Percentiles rank a stretch among this genome's conserved stretches.
Evolutionary conservation across 2,329 filamentous ascomycete species (phyloP).

Genomic region (Chaetomiaceae sp.): DNA sequence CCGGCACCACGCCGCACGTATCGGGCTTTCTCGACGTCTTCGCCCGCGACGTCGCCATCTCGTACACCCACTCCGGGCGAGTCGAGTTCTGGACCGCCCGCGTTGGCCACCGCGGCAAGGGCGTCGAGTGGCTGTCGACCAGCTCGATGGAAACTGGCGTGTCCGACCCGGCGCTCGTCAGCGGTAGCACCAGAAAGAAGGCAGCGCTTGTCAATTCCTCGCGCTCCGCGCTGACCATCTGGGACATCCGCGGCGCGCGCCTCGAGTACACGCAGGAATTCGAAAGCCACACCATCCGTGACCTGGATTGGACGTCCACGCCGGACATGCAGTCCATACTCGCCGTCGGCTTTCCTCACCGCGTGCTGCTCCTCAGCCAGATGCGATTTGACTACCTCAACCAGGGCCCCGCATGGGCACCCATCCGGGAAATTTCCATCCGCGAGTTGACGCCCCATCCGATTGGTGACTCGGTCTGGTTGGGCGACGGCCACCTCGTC

Average conservation of each 20-base stretch:
- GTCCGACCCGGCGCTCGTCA: slow-evolving; percentile 67
- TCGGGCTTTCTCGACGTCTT: slow-evolving; percentile 83
- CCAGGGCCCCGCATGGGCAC: slow-evolving; percentile 82
- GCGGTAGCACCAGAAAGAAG: slow-evolving; percentile 82
- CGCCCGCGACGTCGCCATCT: slow-evolving; percentile 78
- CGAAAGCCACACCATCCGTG: slow-evolving; percentile 70
- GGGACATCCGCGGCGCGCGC: slow-evolving; percentile 78
- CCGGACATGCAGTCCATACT: slow-evolving; percentile 84
- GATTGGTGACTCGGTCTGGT: slow-evolving; percentile 90
- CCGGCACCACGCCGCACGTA: slow-evolving; percentile 64
- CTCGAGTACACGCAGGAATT: slow-evolving; percentile 78
- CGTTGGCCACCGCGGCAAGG: slow-evolving; percentile 55
- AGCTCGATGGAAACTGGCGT: slow-evolving; percentile 78
- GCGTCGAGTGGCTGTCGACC: slow-evolving; percentile 77
- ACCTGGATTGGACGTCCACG: slow-evolving; percentile 91
- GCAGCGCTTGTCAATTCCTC: slow-evolving; percentile 73
- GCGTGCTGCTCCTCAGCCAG: slow-evolving; percentile 76
- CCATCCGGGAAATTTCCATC: slow-evolving; percentile 77
- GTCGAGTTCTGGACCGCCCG: slow-evolving; percentile 83
- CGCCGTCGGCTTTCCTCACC: slow-evolving; percentile 87
- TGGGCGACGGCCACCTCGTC: slow-evolving; percentile 77
- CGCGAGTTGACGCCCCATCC: slow-evolving; percentile 80
- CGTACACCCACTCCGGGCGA: slow-evolving; percentile 70
- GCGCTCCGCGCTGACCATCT: slow-evolving; percentile 76
- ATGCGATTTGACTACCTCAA: slow-evolving; percentile 90